A percentile compares a stretch with the other conserved stretches of the same genome.
Evolutionary conservation across 2,329 filamentous ascomycete genomes (phyloP).

Genomic region (Phyllachora maydis): DNA sequence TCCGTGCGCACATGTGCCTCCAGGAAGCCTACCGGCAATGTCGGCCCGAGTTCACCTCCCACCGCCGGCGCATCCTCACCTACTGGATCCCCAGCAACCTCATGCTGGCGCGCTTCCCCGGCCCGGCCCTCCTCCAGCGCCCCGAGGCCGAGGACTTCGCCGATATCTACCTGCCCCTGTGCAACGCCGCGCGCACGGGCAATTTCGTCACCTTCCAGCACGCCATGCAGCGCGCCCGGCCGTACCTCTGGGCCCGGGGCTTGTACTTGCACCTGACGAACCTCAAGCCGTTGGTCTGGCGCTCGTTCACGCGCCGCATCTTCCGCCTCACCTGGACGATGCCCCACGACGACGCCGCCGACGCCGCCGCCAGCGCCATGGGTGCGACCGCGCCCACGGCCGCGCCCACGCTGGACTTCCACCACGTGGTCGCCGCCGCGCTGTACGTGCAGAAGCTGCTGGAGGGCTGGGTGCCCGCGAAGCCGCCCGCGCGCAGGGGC

Average conservation of each 20-base stretch:
- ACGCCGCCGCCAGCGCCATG: slow-evolving; percentile 14
- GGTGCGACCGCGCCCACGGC: no score
- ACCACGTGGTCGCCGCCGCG: slow-evolving; percentile 43
- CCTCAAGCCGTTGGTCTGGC: slow-evolving; percentile 67
- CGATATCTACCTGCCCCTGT: slow-evolving; percentile 58
- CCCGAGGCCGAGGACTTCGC: slow-evolving; percentile 43
- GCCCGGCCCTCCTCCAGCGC: slow-evolving; percentile 38
- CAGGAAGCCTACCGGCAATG: slow-evolving; percentile 63
- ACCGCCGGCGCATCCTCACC: slow-evolving; percentile 62
- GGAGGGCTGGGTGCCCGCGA: slow-evolving; percentile 30
- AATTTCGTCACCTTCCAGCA: slow-evolving; percentile 55
- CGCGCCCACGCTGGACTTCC: slow-evolving; percentile 51
- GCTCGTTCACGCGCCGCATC: slow-evolving; percentile 55
- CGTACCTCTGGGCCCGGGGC: slow-evolving; percentile 59
- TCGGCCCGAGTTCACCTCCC: slow-evolving; percentile 37
- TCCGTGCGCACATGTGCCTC: slow-evolving; percentile 52
- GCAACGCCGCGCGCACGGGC: slow-evolving; percentile 48
- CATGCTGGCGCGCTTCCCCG: slow-evolving; percentile 68
- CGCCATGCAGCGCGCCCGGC: slow-evolving; percentile 39
- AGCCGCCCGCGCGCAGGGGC: slow-evolving; percentile 12
- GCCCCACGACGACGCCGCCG: slow-evolving; percentile 30
- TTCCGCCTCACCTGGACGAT: slow-evolving; percentile 62
- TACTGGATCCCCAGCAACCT: slow-evolving; percentile 72
- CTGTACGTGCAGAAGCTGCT: slow-evolving; percentile 42
- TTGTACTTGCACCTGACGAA: slow-evolving; percentile 58